Conservation (phyloP, 768 basidiomycete species). For the Boletales sp. region DNA sequence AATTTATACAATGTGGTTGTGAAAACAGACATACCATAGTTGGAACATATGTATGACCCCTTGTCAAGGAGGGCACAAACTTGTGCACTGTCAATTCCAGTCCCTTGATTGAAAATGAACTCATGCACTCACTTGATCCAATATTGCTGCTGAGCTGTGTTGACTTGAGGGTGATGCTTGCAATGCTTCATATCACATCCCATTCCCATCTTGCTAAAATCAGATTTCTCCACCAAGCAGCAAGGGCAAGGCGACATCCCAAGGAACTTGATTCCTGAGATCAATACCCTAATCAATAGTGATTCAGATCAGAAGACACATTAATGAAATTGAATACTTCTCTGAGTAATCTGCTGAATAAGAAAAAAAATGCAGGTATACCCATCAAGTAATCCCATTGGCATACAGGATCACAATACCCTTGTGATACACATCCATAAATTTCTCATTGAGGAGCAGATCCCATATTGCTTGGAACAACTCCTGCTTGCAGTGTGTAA, state of each 20-base stretch:
- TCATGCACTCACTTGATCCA: not conserved
- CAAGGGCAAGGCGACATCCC: not conserved
- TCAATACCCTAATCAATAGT: not conserved
- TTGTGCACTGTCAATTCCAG: not conserved
- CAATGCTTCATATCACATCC: not conserved
- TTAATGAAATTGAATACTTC: no score
- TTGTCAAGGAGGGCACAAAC: not conserved
- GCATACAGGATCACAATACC: no score
- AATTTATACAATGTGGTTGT: not conserved
- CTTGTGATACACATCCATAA: no score
- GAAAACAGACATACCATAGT: not conserved
- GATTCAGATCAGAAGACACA: no score
- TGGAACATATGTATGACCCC: not conserved
- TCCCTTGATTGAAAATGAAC: not conserved
- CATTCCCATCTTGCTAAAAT: not conserved
- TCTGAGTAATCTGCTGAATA: no score
- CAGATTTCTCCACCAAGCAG: not conserved
- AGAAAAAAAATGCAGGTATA: no score
- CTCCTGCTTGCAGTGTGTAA: no score
- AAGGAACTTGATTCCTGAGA: not conserved
- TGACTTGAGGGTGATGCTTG: not conserved
- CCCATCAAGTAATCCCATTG: no score
- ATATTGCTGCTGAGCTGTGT: not conserved
- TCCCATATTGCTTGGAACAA: no score
- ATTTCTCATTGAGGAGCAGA: no score